Evolutionary conservation across 2,329 filamentous ascomycete species (phyloP).

Genomic region (Dothiorella sarmentorum): DNA sequence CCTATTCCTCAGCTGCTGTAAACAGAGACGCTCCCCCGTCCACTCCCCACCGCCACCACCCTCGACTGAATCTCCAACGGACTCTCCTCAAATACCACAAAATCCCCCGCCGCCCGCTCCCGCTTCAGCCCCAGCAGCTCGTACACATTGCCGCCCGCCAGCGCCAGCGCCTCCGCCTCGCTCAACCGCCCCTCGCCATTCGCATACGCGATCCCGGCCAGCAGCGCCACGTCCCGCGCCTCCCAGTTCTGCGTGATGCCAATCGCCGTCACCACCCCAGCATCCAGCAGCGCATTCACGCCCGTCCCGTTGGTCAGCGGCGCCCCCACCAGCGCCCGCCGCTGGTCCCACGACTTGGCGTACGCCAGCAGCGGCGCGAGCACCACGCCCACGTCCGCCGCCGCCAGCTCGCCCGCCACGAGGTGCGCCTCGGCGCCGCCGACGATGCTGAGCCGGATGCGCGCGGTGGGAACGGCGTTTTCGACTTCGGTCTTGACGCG

Average conservation of each 20-base stretch:
- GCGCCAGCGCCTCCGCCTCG: constrained; percentile 54
- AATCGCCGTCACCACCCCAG: constrained; percentile 57
- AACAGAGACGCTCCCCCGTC: neutral
- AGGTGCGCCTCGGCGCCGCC: constrained; percentile 63
- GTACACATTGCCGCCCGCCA: constrained; percentile 58
- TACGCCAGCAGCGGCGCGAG: constrained; percentile 59
- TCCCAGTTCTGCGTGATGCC: constrained; percentile 62
- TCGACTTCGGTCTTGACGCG: constrained; percentile 58
- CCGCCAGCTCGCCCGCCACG: constrained; percentile 56
- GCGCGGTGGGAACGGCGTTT: constrained; percentile 30
- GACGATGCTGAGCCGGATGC: constrained; percentile 55
- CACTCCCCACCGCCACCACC: constrained; percentile 36
- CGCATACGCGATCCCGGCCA: constrained; percentile 57
- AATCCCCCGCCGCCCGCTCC: constrained; percentile 40
- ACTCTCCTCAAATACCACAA: constrained; percentile 61
- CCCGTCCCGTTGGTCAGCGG: constrained; percentile 64
- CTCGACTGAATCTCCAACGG: constrained; percentile 58
- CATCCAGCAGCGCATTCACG: constrained; percentile 55
- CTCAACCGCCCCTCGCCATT: constrained; percentile 56
- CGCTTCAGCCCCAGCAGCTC: constrained; percentile 52
- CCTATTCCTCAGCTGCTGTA: neutral
- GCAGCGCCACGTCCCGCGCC: constrained; percentile 56
- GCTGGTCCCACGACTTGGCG: constrained; percentile 57
- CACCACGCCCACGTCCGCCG: constrained; percentile 57
- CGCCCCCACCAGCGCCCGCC: constrained; percentile 60